Percentiles rank a stretch among this genome's conserved stretches.
Evolutionary conservation across 2,329 filamentous ascomycete species (phyloP).

Genomic region (Aspergillus latus): DNA sequence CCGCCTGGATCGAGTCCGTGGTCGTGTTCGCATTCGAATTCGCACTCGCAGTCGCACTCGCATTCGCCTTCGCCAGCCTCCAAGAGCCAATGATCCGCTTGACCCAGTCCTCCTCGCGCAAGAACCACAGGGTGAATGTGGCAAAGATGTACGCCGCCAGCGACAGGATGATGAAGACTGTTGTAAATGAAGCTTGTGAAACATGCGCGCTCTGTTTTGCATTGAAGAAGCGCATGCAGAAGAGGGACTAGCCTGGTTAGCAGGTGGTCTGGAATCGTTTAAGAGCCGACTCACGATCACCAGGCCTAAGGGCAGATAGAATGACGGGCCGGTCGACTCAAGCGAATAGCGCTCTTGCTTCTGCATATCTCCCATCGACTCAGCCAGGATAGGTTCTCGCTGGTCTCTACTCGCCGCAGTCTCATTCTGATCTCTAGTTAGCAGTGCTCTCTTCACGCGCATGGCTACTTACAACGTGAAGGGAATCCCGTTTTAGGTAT

Average conservation of each 20-base stretch:
- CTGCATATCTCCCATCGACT: too few species aligned
- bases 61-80: neutral
- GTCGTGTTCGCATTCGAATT: neutral
- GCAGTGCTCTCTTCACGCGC: too few species aligned
- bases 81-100: neutral
- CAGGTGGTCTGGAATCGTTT: too few species aligned
- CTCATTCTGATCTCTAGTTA: too few species aligned
- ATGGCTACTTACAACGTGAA: too few species aligned
- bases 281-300: neutral
- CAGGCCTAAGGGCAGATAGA: neutral
- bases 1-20: too few species aligned
- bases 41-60: too few species aligned
- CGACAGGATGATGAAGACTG: neutral
- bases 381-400: too few species aligned
- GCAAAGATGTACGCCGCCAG: neutral
- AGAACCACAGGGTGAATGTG: neutral
- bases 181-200: neutral
- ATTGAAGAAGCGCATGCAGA: constrained; percentile 3
- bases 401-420: too few species aligned
- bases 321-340: neutral
- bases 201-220: neutral
- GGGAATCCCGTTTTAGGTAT: too few species aligned
- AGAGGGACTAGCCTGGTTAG: neutral
- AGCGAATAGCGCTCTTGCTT: neutral
- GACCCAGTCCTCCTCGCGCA: constrained; percentile 53